phyloP scores from a whole-genome alignment of 2,329 filamentous ascomycete species.

The Elsinoe fawcettii region DNA sequence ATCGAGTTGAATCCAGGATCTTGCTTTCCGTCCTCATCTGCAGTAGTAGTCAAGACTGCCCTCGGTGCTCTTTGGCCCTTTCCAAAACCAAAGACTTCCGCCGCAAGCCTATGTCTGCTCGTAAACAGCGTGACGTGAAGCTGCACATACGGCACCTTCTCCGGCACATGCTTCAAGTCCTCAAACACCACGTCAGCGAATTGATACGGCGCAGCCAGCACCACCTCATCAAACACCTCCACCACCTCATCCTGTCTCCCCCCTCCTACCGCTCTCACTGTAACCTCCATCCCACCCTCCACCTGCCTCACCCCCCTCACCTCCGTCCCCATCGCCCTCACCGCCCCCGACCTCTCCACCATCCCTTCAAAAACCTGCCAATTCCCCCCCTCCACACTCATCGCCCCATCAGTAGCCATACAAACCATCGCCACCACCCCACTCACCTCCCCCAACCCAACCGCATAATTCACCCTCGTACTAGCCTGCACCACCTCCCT shows the following conservation, averaged over 20 bases:
- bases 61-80: slow-evolving; percentile 55
- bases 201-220: slow-evolving; percentile 79
- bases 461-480: slow-evolving; percentile 90
- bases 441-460: slow-evolving; percentile 78
- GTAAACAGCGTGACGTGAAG: slow-evolving; percentile 87
- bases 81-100: slow-evolving; percentile 62
- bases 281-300: slow-evolving; percentile 17
- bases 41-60: slow-evolving; percentile 75
- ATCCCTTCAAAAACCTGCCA: slow-evolving; percentile 90
- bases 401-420: slow-evolving; percentile 78
- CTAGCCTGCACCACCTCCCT: slow-evolving; percentile 81
- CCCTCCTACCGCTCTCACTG: slow-evolving; percentile 14
- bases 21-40: slow-evolving; percentile 58
- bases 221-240: slow-evolving; percentile 61
- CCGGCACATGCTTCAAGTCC: slow-evolving; percentile 48
- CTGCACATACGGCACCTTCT: slow-evolving; percentile 74
- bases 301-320: slow-evolving; percentile 51
- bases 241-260: slow-evolving; percentile 5
- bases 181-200: slow-evolving; percentile 56
- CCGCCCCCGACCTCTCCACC: slow-evolving; percentile 57
- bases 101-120: slow-evolving; percentile 63
- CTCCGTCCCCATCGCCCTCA: slow-evolving; percentile 57
- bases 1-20: slow-evolving; percentile 78
- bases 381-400: slow-evolving; percentile 75
- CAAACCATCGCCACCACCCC: slow-evolving; percentile 87